Evolutionary conservation across 305 asterid species (phyloP).

Genomic region (Petunia hybrid): DNA sequence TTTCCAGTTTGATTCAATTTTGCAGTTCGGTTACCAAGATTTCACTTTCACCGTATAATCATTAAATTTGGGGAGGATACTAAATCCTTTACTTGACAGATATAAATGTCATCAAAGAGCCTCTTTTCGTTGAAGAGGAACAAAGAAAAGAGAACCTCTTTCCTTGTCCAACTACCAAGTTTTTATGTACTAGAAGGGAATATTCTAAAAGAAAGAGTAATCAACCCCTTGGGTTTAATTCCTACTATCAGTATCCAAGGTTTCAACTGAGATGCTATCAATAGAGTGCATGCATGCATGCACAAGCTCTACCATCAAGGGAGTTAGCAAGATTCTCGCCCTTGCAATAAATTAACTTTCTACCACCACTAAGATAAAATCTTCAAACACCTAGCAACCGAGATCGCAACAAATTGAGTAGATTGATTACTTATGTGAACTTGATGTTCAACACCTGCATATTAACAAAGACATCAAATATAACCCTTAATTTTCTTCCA

Average conservation of each 20-base stretch:
- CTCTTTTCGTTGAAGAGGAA: too few species aligned
- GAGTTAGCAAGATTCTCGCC: neutral
- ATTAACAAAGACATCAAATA: neutral
- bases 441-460: neutral
- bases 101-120: too few species aligned
- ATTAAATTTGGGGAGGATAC: too few species aligned
- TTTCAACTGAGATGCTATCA: neutral
- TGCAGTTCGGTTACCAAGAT: too few species aligned
- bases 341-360: constrained; percentile 1
- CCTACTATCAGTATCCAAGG: neutral
- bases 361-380: neutral
- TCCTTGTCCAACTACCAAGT: too few species aligned
- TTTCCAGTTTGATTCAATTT: too few species aligned
- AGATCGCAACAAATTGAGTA: neutral
- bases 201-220: too few species aligned
- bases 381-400: neutral
- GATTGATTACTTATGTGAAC: neutral
- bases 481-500: constrained; percentile 18
- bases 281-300: neutral
- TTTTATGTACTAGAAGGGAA: too few species aligned
- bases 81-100: too few species aligned
- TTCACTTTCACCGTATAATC: too few species aligned
- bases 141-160: too few species aligned
- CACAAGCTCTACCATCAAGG: neutral
- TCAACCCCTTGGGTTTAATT: too few species aligned